These are phyloP conservation scores for Dipteronia dyeriana DNA, from an alignment of 345 rosid genomes.

Conservation along the genomic window DNA sequence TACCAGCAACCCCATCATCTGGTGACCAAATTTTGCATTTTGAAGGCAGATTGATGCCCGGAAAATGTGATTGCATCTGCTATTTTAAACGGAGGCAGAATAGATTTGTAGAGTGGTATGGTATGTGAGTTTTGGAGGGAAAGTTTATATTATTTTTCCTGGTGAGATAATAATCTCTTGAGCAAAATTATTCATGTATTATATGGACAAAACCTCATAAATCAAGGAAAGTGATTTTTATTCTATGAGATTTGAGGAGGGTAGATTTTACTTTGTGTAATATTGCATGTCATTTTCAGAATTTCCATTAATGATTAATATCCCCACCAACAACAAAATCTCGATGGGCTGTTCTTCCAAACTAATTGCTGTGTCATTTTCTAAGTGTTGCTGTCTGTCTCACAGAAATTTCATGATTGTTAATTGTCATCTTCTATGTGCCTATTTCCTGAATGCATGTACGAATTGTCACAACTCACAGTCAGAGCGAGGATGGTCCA, in stretches of 20 bases:
- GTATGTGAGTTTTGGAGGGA: constrained; percentile 2
- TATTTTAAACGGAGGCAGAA: neutral
- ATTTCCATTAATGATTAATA: neutral
- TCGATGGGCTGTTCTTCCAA: no score
- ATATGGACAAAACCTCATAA: neutral
- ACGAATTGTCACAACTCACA: neutral
- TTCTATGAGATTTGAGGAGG: neutral
- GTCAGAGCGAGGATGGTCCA: neutral
- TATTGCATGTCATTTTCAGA: neutral
- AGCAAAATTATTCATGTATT: constrained; percentile 12
- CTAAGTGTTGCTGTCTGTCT: neutral
- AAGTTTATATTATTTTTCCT: neutral
- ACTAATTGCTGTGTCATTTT: constrained; percentile 1
- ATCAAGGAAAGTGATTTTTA: neutral
- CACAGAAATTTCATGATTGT: neutral
- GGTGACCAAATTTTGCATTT: neutral
- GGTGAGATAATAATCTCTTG: neutral
- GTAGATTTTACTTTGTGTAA: no score
- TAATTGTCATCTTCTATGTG: constrained; percentile 6
- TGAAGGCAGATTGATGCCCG: constrained; percentile 1
- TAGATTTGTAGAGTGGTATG: neutral
- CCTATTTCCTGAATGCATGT: neutral
- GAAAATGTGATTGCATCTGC: neutral
- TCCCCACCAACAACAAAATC: neutral
- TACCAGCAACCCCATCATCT: neutral